phyloP scores from a whole-genome alignment of 371 early-diverging fungal genomes.

The Parasitella parasitica region DNA sequence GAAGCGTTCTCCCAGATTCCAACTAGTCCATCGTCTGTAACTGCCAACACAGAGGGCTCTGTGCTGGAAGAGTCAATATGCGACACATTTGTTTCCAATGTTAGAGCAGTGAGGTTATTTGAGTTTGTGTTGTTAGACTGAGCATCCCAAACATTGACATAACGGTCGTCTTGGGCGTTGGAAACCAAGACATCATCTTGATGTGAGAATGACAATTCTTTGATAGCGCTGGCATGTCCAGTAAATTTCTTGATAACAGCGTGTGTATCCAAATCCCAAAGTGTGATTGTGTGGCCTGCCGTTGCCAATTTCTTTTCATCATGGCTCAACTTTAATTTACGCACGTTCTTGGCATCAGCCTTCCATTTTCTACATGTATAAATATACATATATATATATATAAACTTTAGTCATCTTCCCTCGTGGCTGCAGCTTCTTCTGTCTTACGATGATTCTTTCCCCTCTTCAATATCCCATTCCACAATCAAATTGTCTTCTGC shows the following conservation, averaged over 20 bases:
- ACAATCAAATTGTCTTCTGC: conserved; percentile 67
- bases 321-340: conserved; percentile 58
- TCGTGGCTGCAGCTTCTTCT: too few species aligned
- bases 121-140: conserved; percentile 51
- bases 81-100: conserved; percentile 61
- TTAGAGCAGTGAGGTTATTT: conserved; percentile 56
- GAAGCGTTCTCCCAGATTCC: conserved; percentile 70
- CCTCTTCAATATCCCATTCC: conserved; percentile 73
- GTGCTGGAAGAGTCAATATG: conserved; percentile 53
- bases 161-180: conserved; percentile 75
- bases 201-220: conserved; percentile 55
- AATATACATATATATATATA: too few species aligned
- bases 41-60: conserved; percentile 63
- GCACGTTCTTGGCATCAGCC: conserved; percentile 58
- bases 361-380: too few species aligned
- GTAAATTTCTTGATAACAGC: conserved; percentile 62
- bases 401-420: too few species aligned
- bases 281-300: conserved; percentile 67
- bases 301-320: conserved; percentile 59
- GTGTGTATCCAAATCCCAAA: conserved; percentile 61
- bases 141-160: conserved; percentile 76
- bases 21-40: conserved; percentile 70
- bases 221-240: conserved; percentile 74
- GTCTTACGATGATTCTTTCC: conserved; percentile 49
- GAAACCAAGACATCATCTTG: conserved; percentile 64